Evolutionary conservation across 768 basidiomycete species (phyloP).

Genomic region (Kwoniella sp.): DNA sequence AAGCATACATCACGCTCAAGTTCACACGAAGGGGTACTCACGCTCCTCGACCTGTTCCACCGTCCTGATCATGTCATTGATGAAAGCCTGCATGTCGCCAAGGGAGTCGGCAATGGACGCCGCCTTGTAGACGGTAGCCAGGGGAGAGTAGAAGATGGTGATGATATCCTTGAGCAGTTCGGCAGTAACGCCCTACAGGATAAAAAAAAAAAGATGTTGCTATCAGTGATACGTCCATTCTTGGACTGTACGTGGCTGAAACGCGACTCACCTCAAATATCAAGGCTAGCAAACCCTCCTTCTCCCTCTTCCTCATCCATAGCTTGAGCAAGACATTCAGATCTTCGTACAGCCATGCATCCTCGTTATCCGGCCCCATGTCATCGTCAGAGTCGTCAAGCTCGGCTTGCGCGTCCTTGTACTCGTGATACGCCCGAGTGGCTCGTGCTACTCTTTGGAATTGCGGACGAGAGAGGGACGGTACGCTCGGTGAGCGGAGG

Average conservation of each 20-base stretch:
- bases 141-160: constrained; percentile 94
- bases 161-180: constrained; percentile 97
- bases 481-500: constrained; percentile 75
- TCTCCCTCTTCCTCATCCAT: constrained; percentile 77
- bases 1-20: not conserved
- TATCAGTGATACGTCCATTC: not conserved
- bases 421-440: constrained; percentile 75
- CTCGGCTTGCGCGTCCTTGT: constrained; percentile 65
- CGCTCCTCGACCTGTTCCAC: constrained; percentile 89
- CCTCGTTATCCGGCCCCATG: constrained; percentile 88
- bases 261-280: constrained; percentile 78
- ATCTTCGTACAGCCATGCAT: constrained; percentile 96
- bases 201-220: constrained; percentile 1
- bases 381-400: constrained; percentile 84
- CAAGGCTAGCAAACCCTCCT: constrained; percentile 86
- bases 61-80: constrained; percentile 91
- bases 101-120: constrained; percentile 95
- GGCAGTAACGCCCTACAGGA: constrained; percentile 79
- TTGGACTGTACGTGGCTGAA: not conserved
- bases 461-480: constrained; percentile 73
- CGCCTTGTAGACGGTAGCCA: constrained; percentile 95
- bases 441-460: constrained; percentile 78
- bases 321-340: constrained; percentile 75
- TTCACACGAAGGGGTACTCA: constrained; percentile 55
- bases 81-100: constrained; percentile 85